These are phyloP conservation scores for Moesziomyces sp. DNA, from an alignment of 1,284 basidiomycete species.

Conservation along the genomic window DNA sequence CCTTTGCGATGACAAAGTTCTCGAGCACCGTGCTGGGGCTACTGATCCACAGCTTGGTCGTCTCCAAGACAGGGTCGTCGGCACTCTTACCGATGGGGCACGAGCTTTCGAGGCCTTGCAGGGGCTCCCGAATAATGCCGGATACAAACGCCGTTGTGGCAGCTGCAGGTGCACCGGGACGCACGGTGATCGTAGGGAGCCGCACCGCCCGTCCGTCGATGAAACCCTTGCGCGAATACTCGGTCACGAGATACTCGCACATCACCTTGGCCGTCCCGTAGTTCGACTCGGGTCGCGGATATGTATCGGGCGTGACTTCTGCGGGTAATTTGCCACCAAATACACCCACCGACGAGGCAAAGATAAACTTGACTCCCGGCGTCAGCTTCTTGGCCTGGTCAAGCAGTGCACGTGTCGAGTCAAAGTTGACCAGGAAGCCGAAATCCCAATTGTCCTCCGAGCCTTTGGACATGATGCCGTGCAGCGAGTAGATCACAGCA, in stretches of 20 bases:
- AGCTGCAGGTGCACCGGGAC: constrained; percentile 45
- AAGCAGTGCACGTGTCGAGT: constrained; percentile 39
- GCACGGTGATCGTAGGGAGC: constrained; percentile 46
- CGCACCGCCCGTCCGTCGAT: constrained; percentile 44
- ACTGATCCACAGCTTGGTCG: constrained; percentile 34
- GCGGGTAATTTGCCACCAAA: constrained; percentile 49
- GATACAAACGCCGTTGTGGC: constrained; percentile 54
- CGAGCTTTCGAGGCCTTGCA: constrained; percentile 33
- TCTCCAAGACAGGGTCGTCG: constrained; percentile 32
- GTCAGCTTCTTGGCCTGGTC: constrained; percentile 27
- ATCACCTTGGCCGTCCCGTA: constrained; percentile 54
- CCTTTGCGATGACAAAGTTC: constrained; percentile 47
- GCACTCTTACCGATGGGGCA: constrained; percentile 45
- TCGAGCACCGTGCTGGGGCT: constrained; percentile 41
- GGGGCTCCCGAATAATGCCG: constrained; percentile 49
- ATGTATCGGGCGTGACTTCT: constrained; percentile 35
- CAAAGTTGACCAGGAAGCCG: constrained; percentile 49
- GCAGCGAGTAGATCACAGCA: constrained; percentile 45
- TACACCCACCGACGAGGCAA: constrained; percentile 45
- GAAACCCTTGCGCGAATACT: constrained; percentile 49
- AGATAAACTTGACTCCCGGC: constrained; percentile 34
- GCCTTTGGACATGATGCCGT: constrained; percentile 55
- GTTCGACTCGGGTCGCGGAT: constrained; percentile 40
- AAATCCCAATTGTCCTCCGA: constrained; percentile 47
- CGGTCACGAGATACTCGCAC: constrained; percentile 50